These are phyloP conservation scores for Tetrahymena thermophila DNA, from an alignment of 73 alveolate species.

Conservation along the genomic window DNA sequence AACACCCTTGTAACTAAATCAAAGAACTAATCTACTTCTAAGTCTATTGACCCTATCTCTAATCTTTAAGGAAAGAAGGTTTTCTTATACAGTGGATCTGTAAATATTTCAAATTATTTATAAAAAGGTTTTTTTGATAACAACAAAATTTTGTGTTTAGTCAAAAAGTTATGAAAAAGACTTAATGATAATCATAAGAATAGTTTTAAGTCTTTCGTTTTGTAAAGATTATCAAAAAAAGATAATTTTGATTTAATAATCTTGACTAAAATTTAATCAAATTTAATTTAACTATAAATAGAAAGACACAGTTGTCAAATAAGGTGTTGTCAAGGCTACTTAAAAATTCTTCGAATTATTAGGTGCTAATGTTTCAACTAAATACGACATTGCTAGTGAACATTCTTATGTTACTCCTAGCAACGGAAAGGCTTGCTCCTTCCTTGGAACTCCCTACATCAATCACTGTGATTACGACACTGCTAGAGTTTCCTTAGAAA, in stretches of 20 bases:
- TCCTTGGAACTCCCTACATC: slow-evolving; percentile 31
- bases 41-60: background rate
- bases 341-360: background rate
- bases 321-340: slow-evolving; percentile 13
- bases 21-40: background rate
- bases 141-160: background rate
- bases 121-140: too few species aligned
- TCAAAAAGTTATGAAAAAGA: background rate
- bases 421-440: slow-evolving; percentile 16
- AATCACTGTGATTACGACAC: slow-evolving; percentile 23
- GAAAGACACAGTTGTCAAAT: background rate
- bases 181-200: background rate
- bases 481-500: background rate
- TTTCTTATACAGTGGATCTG: background rate
- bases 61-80: background rate
- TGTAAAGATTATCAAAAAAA: too few species aligned
- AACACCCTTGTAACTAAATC: background rate
- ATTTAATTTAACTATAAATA: background rate
- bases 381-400: background rate
- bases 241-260: too few species aligned
- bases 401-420: slow-evolving; percentile 37
- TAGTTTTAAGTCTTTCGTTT: background rate
- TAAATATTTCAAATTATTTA: background rate
- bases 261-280: background rate
- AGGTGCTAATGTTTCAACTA: background rate